These are phyloP conservation scores for Psidium guajava DNA, from an alignment of 345 rosid genomes.

Conservation along the genomic window DNA sequence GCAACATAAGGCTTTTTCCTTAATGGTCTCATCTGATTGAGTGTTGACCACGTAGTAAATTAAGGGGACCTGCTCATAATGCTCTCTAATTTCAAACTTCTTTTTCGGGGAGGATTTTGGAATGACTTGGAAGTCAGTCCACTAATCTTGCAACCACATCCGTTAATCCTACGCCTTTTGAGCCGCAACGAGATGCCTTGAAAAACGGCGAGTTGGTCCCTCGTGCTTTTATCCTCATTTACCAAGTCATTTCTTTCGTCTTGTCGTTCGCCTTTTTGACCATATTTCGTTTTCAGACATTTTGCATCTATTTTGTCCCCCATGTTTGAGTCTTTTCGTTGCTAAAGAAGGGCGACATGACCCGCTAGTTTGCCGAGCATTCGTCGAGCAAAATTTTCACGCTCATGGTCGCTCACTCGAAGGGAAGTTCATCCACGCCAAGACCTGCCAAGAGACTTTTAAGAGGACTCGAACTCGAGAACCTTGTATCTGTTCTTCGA, in stretches of 20 bases:
- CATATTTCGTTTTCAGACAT: not conserved
- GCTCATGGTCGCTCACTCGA: not conserved
- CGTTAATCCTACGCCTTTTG: not conserved
- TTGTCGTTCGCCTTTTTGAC: not conserved
- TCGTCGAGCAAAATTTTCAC: not conserved
- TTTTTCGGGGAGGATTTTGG: not conserved
- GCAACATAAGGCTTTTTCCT: constrained; percentile 8
- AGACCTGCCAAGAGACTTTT: not conserved
- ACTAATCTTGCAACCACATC: not conserved
- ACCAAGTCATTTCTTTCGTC: not conserved
- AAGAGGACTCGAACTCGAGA: not conserved
- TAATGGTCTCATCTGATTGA: not conserved
- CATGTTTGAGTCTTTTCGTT: not conserved
- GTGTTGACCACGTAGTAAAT: not conserved
- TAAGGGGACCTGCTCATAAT: not conserved
- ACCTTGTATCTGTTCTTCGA: not conserved
- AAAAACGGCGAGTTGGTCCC: not conserved
- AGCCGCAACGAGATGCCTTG: not conserved
- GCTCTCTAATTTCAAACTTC: not conserved
- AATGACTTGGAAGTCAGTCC: not conserved
- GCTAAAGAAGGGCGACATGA: not conserved
- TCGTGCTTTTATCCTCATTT: not conserved
- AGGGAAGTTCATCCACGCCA: not conserved
- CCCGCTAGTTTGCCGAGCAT: not conserved
- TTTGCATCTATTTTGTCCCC: not conserved